Conservation (phyloP, 352 stramenopile genomes). For the Phytophthora sojae region DNA sequence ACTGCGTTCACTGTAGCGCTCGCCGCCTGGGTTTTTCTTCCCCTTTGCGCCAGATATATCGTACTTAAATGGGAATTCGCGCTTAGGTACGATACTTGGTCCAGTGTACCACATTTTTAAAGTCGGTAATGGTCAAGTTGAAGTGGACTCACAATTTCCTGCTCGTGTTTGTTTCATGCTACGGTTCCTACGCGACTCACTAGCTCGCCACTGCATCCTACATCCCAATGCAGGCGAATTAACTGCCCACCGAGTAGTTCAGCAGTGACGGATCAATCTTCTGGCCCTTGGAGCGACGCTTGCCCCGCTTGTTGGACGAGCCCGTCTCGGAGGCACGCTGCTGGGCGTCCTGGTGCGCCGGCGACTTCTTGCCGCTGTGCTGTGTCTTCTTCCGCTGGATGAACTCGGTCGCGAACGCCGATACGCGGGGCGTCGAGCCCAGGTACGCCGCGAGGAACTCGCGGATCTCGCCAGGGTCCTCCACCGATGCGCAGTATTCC, state of each 20-base stretch:
- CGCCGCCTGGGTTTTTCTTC: constrained; percentile 1
- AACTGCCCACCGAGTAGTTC: constrained; percentile 71
- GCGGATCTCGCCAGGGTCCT: constrained; percentile 94
- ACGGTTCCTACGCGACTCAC: constrained; percentile 30
- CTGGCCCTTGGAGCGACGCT: constrained; percentile 71
- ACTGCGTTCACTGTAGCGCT: not conserved
- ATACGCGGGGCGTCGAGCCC: constrained; percentile 95
- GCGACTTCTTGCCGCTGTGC: constrained; percentile 52
- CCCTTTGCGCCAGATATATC: constrained; percentile 7
- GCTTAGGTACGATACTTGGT: constrained; percentile 2
- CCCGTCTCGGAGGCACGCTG: constrained; percentile 40
- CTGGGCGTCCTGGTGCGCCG: constrained; percentile 26
- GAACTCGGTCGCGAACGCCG: constrained; percentile 97
- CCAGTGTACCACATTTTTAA: constrained; percentile 1
- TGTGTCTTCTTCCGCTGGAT: constrained; percentile 93
- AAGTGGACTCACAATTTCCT: constrained; percentile 7
- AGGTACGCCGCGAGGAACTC: constrained; percentile 97
- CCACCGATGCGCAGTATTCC: constrained; percentile 96
- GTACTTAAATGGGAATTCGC: constrained; percentile 1
- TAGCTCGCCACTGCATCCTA: constrained; percentile 32
- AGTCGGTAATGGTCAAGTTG: not conserved
- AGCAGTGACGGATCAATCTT: constrained; percentile 80
- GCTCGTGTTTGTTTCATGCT: constrained; percentile 20
- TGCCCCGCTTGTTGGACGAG: constrained; percentile 61
- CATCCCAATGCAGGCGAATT: constrained; percentile 13